A percentile compares a stretch with the other conserved stretches of the same genome.
phyloP scores from a whole-genome alignment of 2,329 filamentous ascomycete genomes.

The Teratosphaeriaceae sp. region DNA sequence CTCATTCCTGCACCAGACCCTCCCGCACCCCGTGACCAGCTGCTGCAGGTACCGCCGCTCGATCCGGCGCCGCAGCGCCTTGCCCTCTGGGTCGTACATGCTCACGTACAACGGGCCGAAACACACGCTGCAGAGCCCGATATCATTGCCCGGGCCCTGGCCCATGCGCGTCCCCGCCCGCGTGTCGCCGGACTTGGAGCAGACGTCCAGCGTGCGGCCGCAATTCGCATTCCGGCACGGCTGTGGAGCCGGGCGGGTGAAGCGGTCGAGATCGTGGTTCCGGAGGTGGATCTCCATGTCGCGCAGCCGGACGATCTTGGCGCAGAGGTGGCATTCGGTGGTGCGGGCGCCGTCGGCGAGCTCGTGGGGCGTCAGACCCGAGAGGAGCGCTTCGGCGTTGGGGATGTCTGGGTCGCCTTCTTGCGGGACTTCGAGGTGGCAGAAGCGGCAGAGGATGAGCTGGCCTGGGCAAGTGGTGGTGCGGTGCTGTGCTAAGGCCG shows the following conservation, averaged over 20 bases:
- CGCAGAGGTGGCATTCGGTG: slow-evolving; percentile 90
- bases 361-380: slow-evolving; percentile 85
- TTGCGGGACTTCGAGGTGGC: slow-evolving; percentile 88
- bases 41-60: slow-evolving; percentile 84
- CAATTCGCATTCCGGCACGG: slow-evolving; percentile 81
- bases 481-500: slow-evolving; percentile 74
- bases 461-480: slow-evolving; percentile 81
- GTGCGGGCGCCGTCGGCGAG: slow-evolving; percentile 83
- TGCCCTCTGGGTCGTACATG: slow-evolving; percentile 84
- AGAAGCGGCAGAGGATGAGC: slow-evolving; percentile 89
- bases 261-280: slow-evolving; percentile 83
- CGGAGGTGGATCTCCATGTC: slow-evolving; percentile 90
- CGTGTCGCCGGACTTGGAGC: slow-evolving; percentile 59
- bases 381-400: slow-evolving; percentile 74
- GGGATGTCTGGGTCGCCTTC: slow-evolving; percentile 73
- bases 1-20: slow-evolving; percentile 72
- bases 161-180: slow-evolving; percentile 52
- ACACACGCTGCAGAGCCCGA: slow-evolving; percentile 81
- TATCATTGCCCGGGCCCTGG: slow-evolving; percentile 62
- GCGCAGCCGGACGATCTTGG: slow-evolving; percentile 78
- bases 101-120: slow-evolving; percentile 89
- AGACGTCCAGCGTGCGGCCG: slow-evolving; percentile 71
- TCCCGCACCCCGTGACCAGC: slow-evolving; percentile 78
- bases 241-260: slow-evolving; percentile 58
- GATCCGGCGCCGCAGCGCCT: slow-evolving; percentile 73